Conservation (phyloP, 495 filamentous ascomycete genomes). For the Daldinia childiae region DNA sequence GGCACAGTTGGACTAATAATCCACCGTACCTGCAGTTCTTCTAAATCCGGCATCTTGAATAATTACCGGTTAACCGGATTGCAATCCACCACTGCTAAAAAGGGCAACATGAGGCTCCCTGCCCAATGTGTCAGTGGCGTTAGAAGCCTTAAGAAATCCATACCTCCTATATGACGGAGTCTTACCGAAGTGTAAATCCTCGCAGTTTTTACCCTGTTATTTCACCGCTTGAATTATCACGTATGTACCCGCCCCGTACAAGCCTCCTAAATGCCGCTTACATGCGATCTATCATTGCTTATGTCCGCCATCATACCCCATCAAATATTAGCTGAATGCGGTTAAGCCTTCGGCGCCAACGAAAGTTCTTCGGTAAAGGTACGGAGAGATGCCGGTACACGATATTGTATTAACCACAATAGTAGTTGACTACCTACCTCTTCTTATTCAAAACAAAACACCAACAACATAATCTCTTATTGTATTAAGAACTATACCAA, state of each 20-base stretch:
- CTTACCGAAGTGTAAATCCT: background rate
- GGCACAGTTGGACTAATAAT: too few species aligned
- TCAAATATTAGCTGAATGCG: background rate
- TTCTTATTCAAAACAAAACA: background rate
- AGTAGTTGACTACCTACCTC: background rate
- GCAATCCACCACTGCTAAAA: background rate
- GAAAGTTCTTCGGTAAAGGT: background rate
- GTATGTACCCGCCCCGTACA: background rate
- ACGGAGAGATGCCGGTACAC: background rate
- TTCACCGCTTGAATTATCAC: background rate
- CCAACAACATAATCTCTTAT: background rate
- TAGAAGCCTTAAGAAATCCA: background rate
- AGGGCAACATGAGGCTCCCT: constrained; percentile 1
- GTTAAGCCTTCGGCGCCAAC: background rate
- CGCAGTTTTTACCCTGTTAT: background rate
- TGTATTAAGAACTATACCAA: background rate
- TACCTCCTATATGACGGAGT: background rate
- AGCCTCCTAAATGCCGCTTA: background rate
- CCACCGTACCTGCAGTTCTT: too few species aligned
- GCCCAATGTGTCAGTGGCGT: background rate
- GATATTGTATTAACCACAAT: background rate
- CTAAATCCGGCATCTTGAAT: too few species aligned
- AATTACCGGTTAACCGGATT: background rate
- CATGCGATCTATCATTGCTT: background rate
- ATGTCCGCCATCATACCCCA: background rate